Conservation (phyloP, 2,329 filamentous ascomycete genomes). For the Aspergillus sp. region DNA sequence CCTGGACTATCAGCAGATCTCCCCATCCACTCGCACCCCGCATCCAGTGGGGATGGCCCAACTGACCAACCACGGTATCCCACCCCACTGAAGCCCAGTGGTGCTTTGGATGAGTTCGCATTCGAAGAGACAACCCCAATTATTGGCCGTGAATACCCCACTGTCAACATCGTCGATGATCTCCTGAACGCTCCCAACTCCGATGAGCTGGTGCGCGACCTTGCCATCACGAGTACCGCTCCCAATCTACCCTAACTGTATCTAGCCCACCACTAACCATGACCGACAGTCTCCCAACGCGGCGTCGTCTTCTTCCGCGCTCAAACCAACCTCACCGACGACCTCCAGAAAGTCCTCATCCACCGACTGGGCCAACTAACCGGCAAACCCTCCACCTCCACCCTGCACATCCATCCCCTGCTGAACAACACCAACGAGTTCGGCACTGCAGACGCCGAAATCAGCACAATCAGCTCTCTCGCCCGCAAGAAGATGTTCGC, state of each 20-base stretch:
- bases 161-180: conserved; percentile 48
- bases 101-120: conserved; percentile 43
- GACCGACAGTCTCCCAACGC: conserved; percentile 60
- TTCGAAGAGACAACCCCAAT: conserved; percentile 46
- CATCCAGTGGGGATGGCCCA: background rate
- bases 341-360: conserved; percentile 66
- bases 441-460: conserved; percentile 59
- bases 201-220: conserved; percentile 64
- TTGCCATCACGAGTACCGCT: conserved; percentile 64
- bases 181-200: conserved; percentile 62
- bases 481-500: conserved; percentile 52
- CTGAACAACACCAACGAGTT: conserved; percentile 58
- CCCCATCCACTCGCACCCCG: conserved; percentile 4
- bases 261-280: background rate
- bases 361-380: conserved; percentile 61
- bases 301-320: conserved; percentile 71
- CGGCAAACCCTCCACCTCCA: conserved; percentile 60
- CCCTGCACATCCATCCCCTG: conserved; percentile 62
- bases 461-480: conserved; percentile 64
- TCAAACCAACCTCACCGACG: conserved; percentile 61
- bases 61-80: conserved; percentile 14
- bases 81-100: conserved; percentile 33
- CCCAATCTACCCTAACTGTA: background rate
- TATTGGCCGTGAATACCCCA: conserved; percentile 46
- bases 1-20: background rate